A percentile compares a stretch with the other conserved stretches of the same genome.
These are phyloP conservation scores for Porogramme epimiltina DNA, from an alignment of 1,284 basidiomycete genomes.

Conservation along the genomic window DNA sequence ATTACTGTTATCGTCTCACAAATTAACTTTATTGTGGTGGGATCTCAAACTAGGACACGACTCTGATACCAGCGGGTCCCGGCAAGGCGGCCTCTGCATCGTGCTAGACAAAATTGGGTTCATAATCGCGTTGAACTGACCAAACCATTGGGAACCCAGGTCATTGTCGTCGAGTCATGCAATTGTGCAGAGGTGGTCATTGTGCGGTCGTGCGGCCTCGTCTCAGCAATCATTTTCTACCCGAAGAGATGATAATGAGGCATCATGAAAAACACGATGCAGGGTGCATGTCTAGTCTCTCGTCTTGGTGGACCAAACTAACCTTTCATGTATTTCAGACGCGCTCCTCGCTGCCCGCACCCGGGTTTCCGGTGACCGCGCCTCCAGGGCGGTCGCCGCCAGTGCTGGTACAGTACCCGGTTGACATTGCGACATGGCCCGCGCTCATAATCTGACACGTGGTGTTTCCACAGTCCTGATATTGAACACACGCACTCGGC, in stretches of 20 bases:
- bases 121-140: too few species aligned
- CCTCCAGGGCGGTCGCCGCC: constrained; percentile 1
- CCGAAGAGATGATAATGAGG: background rate
- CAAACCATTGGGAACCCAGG: too few species aligned
- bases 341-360: constrained; percentile 1
- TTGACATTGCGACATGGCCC: constrained; percentile 10
- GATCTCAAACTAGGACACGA: too few species aligned
- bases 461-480: background rate
- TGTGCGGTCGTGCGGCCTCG: constrained; percentile 10
- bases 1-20: too few species aligned
- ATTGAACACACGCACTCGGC: constrained; percentile 5
- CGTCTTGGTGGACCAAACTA: constrained; percentile 7
- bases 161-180: too few species aligned
- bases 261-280: constrained; percentile 14
- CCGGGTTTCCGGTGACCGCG: constrained; percentile 4
- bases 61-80: too few species aligned
- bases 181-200: too few species aligned
- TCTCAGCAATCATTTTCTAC: constrained; percentile 19
- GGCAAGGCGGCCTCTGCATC: too few species aligned
- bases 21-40: too few species aligned
- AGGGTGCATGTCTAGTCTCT: constrained; percentile 18
- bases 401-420: constrained; percentile 4
- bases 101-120: too few species aligned
- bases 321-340: constrained; percentile 11
- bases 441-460: constrained; percentile 13